Evolutionary conservation across 805 yeast species (phyloP).

Genomic region (Spathaspora boniae): DNA sequence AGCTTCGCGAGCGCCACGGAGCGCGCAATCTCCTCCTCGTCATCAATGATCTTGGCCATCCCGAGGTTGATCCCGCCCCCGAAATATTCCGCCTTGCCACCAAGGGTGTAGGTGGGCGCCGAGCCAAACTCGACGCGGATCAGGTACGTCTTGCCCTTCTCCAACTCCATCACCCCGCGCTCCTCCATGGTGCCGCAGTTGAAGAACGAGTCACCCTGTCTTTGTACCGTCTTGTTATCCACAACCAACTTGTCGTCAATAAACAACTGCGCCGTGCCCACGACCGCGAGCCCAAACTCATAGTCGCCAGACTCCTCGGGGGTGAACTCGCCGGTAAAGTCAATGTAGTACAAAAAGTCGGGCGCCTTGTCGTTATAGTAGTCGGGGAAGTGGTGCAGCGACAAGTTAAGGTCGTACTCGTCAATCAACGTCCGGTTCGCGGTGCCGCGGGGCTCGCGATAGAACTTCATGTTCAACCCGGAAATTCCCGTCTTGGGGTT

Average conservation of each 20-base stretch:
- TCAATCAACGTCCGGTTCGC: slow-evolving; percentile 16
- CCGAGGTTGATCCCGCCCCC: slow-evolving; percentile 25
- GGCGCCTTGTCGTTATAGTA: slow-evolving; percentile 17
- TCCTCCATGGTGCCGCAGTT: slow-evolving; percentile 49
- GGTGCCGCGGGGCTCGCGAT: slow-evolving; percentile 13
- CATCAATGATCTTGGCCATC: slow-evolving; percentile 18
- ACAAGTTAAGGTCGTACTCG: slow-evolving; percentile 15
- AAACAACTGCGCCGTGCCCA: slow-evolving; percentile 55
- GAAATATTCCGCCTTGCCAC: slow-evolving; percentile 17
- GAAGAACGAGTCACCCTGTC: slow-evolving; percentile 48
- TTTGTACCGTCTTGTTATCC: slow-evolving; percentile 54
- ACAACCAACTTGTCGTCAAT: slow-evolving; percentile 50
- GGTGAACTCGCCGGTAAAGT: slow-evolving; percentile 39
- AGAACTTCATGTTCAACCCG: slow-evolving; percentile 24
- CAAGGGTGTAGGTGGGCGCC: slow-evolving; percentile 11
- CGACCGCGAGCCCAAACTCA: slow-evolving; percentile 48
- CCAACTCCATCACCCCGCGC: slow-evolving; percentile 32
- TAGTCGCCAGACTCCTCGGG: slow-evolving; percentile 48
- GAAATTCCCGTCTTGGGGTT: slow-evolving; percentile 20
- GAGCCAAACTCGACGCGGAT: slow-evolving; percentile 48
- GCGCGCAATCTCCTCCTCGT: slow-evolving; percentile 21
- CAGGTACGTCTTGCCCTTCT: slow-evolving; percentile 43
- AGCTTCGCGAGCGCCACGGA: slow-evolving; percentile 23
- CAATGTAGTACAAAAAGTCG: slow-evolving; percentile 38
- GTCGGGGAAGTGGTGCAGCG: slow-evolving; percentile 19